A percentile compares a stretch with the other conserved stretches of the same genome.
These are phyloP conservation scores for Przewalskia tangutica DNA, from an alignment of 257 asterid species.

Conservation along the genomic window DNA sequence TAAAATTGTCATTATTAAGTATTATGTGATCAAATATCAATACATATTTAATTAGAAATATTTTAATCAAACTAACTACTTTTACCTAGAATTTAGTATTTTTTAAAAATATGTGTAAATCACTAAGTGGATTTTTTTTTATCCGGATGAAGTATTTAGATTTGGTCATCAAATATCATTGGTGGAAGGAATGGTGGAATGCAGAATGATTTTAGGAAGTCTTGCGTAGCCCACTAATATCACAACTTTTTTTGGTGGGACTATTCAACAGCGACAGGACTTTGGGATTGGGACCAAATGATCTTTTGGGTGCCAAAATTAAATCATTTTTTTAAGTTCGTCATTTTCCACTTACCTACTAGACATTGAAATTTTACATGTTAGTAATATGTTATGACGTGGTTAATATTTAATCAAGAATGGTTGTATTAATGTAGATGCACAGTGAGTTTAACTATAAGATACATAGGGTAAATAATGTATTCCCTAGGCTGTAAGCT, in stretches of 20 bases:
- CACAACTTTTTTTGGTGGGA: not conserved
- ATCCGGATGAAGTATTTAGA: not conserved
- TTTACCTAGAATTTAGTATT: no score
- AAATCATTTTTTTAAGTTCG: not conserved
- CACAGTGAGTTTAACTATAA: not conserved
- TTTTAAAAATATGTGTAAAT: no score
- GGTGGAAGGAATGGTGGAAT: not conserved
- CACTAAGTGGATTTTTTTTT: no score
- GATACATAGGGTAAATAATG: not conserved
- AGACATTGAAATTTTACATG: not conserved
- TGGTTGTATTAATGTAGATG: not conserved
- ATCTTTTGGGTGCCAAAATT: constrained; percentile 1
- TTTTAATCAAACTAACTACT: no score
- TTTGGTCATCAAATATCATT: not conserved
- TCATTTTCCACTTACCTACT: constrained; percentile 17
- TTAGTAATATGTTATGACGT: not conserved
- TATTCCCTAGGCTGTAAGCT: not conserved
- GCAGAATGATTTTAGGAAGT: not conserved
- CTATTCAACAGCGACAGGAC: not conserved
- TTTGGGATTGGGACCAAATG: not conserved
- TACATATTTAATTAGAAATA: no score
- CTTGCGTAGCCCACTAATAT: constrained; percentile 2
- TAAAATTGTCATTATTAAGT: no score
- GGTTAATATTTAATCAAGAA: not conserved
- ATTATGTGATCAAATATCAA: no score